Evolutionary conservation across 805 yeast species (phyloP), one percentile per base, ranked within the genome.

Genomic region (Candida vartiovaarae): DNA sequence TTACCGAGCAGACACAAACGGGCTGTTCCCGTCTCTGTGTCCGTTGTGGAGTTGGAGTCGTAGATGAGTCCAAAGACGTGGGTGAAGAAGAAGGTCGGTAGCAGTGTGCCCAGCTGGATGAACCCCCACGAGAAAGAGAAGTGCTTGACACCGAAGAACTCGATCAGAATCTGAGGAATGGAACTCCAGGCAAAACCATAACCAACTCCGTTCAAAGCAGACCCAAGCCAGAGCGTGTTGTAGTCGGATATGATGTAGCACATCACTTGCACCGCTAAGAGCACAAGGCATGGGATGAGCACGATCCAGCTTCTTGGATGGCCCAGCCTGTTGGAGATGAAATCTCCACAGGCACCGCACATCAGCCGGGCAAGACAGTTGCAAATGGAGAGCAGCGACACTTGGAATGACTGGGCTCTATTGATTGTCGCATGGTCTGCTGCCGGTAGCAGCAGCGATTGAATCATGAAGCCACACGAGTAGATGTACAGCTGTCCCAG

Each of bases 81-180:
- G 36, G 86, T 82, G 50, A 84, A 71, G 46, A 73, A 63, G 49
- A 75, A 74, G 34, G 82, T 74, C 1, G 84, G 78, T 0, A 80
- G 49, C 11, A 82, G 72, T 2, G 93, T 90, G 0, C 89, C 77
- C 41, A 82, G 55, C 8, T 81, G 78, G 24, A 82, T 71, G 32
- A 80, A 57, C 0, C 95, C 95, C 86, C 89, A 84, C 54, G 82
- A 82, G 50, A 74, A 78, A 6, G 85, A 75, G 53, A 84, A 82
- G 41, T 74, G 69, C 15, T 67, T 67, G 66, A 85, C 74, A 3
- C 93, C 93, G 63, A 83, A 84, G 8, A 72, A 62, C 50, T 85
- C 91, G 15, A 87, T 75, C n/a, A 82, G 72, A 23, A 85, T 75
- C n/a, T 84, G 78, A 5, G 95, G 93, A 62, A 76, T 74, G 7